Evolutionary conservation across 768 basidiomycete species (phyloP), one percentile per base, ranked within the genome.

Genomic region (Lactifluus piperatus): DNA sequence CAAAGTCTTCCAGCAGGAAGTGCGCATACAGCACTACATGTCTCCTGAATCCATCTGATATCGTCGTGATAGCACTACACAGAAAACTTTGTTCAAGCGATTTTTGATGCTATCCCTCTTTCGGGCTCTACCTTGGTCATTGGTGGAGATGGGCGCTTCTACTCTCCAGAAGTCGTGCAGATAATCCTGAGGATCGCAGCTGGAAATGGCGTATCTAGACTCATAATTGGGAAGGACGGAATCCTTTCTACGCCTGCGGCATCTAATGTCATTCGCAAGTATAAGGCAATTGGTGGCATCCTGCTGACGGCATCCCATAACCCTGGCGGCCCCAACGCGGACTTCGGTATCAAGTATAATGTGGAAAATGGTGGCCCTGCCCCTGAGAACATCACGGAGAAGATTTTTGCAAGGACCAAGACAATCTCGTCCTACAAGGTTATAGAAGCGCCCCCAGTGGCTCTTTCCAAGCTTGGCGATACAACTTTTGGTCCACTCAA

Each of bases 341-440:
- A 99, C 73, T 99, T 98, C 71, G 97, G 97, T 49, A 97, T 99
- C 82, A 98, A 99, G 75, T 99, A 97, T 79, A 99, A 99, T 73
- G 88, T 93, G 49, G 86, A 87, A 39, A 99, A 99, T 67, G 97
- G 97, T 61, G 97, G 97, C 3, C 95, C 97, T 20, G 97, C 97
- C 22, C 94, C 97, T 0, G 97, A 99, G 75, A 84, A 78, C 68
- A 86, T 99, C 58, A 99, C 97, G n/a, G 80, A 99, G 76, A 86
- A 85, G 75, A 98, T 99, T 64, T 95, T 80, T 71, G 92, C 91
- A 69, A 85, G 83, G 73, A 93, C 92, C 55, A 95, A 91, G 80
- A 81, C 81, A 14, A 91, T 98, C 70, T 72, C 77, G 61, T 81
- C 74, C 54, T 99, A 98, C 82, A 93, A 91, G 75, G 71, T 87